Conservation (phyloP, 371 early-diverging fungal genomes). For the Circinella minor region DNA sequence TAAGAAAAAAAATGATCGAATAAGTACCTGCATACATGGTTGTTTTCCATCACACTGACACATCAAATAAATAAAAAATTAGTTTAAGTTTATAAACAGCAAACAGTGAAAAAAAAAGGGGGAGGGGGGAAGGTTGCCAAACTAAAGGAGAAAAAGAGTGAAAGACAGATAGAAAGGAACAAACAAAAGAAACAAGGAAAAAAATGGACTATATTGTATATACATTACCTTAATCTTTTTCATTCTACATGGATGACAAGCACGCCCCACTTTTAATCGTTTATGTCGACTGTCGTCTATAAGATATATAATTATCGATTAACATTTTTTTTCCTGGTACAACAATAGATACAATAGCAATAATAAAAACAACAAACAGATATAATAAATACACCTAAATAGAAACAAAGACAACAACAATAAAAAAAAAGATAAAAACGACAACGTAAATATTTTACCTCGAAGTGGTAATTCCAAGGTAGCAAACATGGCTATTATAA, state of each 20-base stretch:
- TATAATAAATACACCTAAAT: too few relatives aligned
- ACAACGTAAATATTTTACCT: constrained; percentile 27
- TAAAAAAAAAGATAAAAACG: constrained; percentile 1
- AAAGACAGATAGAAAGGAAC: background rate
- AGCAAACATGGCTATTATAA: constrained; percentile 37
- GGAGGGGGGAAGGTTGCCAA: background rate
- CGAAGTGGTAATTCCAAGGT: constrained; percentile 48
- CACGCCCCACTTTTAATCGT: constrained; percentile 50
- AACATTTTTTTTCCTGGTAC: too few relatives aligned
- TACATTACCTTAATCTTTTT: constrained; percentile 52
- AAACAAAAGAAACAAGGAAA: too few relatives aligned
- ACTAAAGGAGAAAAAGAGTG: background rate
- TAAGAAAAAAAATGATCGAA: background rate
- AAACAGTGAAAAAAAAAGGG: background rate
- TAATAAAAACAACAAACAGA: too few relatives aligned
- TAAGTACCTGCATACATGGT: constrained; percentile 58
- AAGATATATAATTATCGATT: background rate
- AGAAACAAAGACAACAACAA: background rate
- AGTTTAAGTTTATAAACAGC: background rate
- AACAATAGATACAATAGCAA: too few relatives aligned
- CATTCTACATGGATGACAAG: constrained; percentile 54
- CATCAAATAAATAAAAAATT: background rate
- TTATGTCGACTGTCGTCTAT: constrained; percentile 56
- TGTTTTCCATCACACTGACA: constrained; percentile 55
- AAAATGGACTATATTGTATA: background rate